Evolutionary conservation across 2,329 filamentous ascomycete genomes (phyloP), one percentile per base, ranked within the genome.

Genomic region (Xylariaceae sp.): DNA sequence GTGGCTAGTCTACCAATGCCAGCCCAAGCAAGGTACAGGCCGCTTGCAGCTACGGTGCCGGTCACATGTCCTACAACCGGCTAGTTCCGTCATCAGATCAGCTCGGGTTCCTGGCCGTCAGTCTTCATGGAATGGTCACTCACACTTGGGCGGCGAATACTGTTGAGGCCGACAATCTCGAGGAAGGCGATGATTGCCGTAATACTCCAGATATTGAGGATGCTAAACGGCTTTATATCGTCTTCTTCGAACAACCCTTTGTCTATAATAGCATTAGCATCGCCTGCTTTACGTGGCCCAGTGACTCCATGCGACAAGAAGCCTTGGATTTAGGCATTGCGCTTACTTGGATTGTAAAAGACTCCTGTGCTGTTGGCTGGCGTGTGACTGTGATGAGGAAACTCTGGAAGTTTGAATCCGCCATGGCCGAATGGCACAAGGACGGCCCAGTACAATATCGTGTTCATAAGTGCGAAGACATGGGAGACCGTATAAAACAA

Each of bases 121-220:
- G 18, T 19, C 32, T 47, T 26, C 8, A 37, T 10, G 9, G 36
- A 22, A 8, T 39, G 9, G 19, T 21, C 12, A 66, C 75, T 64
- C 63, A 80, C 78, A 45, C 70, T 71, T 48, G 74, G 77, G 48
- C 76, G 73, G 60, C 76, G 76, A 68, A 80, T 78, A 63, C 76
- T 80, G 66, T 81, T 81, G 68, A 81, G 69, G 53, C 72, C 69
- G 32, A 76, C 53, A 0, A 76, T 71, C 68, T 81, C 79, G 30
- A 74, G 52, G 8, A 73, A 57, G 58, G 74, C 76, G 55, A 79
- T 67, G 30, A 72, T 46, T 3, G 76, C 71, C 2, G 72, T 72
- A 51, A 76, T 65, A 8, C 65, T 70, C 62, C 74, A 77, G 41
- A 80, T 57, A 47, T 76, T 78, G 61, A 78, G 60, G 44, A 79